Evolutionary conservation across 345 rosid species (phyloP), one percentile per base, ranked within the genome.

Genomic region (Syzygium aromaticum): DNA sequence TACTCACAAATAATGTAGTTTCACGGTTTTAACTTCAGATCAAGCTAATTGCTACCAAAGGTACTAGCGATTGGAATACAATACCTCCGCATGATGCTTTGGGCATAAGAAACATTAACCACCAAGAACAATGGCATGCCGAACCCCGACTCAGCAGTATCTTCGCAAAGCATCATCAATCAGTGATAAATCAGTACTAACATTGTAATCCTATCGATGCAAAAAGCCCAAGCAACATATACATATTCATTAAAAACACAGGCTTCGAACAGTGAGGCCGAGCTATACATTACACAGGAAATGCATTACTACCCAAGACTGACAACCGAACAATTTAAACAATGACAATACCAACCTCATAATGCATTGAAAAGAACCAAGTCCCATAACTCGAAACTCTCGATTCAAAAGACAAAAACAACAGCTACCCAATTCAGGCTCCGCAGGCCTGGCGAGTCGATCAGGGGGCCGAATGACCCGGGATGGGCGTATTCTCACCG

Each of bases 381-480:
- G 80, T 73, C 80, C 80, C 14, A 0, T 14, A 73, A 33, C 33
- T 33, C 23, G 17, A 54, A 84, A 10, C 40, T 9, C 61, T 19
- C 59, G 14, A 56, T 51, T 80, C 6, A 49, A 4, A 56, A 1
- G 8, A 54, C 25, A 3, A 21, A 56, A 87, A 21, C 52, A 77
- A 86, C 25, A 77, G n/a, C 15, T 21, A 94, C 99, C 46, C 95
- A 95, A 88, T 80, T 82, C 86, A 56, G 98, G 99, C 78, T 90
- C 91, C 17, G 91, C 86, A 86, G 97, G 97, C 40, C 98, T 93
- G 89, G 98, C 94, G 11, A 98, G 98, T 78, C 91, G 88, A 86
- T 92, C 61, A 90, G 96, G 96, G 51, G 96, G 94, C 23, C 77
- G 86, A 86, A 67, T 92, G 85, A 89, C 53, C 28, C 95, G 97